phyloP scores from a whole-genome alignment of 1,284 basidiomycete genomes.

The Puccinia hordei region DNA sequence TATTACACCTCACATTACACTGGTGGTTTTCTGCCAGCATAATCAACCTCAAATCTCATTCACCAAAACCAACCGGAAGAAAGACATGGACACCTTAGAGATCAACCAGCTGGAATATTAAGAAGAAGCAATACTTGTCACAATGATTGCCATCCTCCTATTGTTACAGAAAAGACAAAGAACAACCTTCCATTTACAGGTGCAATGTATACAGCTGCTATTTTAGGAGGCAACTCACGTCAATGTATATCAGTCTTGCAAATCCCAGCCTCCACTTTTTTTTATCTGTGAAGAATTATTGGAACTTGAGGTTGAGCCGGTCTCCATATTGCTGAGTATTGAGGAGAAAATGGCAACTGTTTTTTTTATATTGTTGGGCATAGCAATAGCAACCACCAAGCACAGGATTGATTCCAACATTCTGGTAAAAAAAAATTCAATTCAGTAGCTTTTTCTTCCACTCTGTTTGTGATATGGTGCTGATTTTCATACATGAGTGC shows the following conservation, averaged over 20 bases:
- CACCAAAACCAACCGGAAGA: background rate
- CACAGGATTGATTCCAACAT: background rate
- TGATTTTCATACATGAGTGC: background rate
- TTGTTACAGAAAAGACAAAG: background rate
- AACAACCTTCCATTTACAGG: background rate
- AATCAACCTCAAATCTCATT: background rate
- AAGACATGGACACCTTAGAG: background rate
- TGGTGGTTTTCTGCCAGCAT: background rate
- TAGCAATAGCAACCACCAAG: background rate
- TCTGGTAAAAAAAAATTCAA: background rate
- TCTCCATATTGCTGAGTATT: background rate
- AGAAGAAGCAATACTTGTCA: background rate
- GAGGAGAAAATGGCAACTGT: background rate
- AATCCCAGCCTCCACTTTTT: background rate
- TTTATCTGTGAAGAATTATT: background rate
- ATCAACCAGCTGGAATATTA: background rate
- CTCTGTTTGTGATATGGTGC: background rate
- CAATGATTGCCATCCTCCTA: background rate
- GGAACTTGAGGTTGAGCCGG: background rate
- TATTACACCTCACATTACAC: background rate
- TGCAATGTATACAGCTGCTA: background rate
- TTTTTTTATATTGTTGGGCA: constrained; percentile 15
- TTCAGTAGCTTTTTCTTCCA: background rate
- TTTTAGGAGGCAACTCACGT: background rate
- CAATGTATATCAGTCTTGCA: background rate